A percentile compares a stretch with the other conserved stretches of the same genome.
These are phyloP conservation scores for Pseudogymnoascus sp. DNA, from an alignment of 2,329 filamentous ascomycete genomes.

Conservation along the genomic window DNA sequence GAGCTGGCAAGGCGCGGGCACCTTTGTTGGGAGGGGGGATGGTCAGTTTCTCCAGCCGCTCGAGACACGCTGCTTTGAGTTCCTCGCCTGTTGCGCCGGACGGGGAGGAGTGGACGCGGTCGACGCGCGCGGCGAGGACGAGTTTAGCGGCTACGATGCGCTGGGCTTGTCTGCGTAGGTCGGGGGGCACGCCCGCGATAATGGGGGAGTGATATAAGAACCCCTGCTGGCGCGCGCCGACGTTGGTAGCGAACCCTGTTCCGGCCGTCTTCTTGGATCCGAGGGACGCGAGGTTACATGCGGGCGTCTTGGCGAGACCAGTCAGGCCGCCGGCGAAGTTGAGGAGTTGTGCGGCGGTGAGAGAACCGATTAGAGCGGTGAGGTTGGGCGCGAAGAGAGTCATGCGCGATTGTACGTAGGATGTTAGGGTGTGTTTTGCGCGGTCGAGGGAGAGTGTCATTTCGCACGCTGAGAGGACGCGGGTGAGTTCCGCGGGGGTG, in stretches of 20 bases:
- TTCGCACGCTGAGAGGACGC: slow-evolving; percentile 70
- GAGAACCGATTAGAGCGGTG: slow-evolving; percentile 79
- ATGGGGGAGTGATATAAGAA: slow-evolving; percentile 90
- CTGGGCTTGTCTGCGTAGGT: slow-evolving; percentile 88
- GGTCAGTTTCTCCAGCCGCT: slow-evolving; percentile 84
- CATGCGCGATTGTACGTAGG: slow-evolving; percentile 96
- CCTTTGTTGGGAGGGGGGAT: slow-evolving; percentile 88
- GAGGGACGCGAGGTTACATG: slow-evolving; percentile 85
- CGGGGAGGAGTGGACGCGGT: slow-evolving; percentile 71
- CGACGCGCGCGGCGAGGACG: slow-evolving; percentile 84
- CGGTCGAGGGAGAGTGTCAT: slow-evolving; percentile 82
- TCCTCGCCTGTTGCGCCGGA: slow-evolving; percentile 79
- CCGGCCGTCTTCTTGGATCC: slow-evolving; percentile 79
- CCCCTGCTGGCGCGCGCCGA: slow-evolving; percentile 82
- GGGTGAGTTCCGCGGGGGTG: slow-evolving; percentile 62
- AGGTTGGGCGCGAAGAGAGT: slow-evolving; percentile 91
- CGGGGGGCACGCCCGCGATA: slow-evolving; percentile 73
- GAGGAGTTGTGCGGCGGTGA: slow-evolving; percentile 92
- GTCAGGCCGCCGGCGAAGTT: slow-evolving; percentile 86
- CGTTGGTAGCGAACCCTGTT: slow-evolving; percentile 83
- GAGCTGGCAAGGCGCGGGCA: slow-evolving; percentile 75
- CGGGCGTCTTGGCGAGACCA: slow-evolving; percentile 81
- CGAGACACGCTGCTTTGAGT: slow-evolving; percentile 72
- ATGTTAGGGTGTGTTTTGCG: slow-evolving; percentile 77
- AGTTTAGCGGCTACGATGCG: slow-evolving; percentile 91